A percentile compares a stretch with the other conserved stretches of the same genome.
These are phyloP conservation scores for Acanthamoeba royreba DNA, from an alignment of 208 protist genomes.

Conservation along the genomic window DNA sequence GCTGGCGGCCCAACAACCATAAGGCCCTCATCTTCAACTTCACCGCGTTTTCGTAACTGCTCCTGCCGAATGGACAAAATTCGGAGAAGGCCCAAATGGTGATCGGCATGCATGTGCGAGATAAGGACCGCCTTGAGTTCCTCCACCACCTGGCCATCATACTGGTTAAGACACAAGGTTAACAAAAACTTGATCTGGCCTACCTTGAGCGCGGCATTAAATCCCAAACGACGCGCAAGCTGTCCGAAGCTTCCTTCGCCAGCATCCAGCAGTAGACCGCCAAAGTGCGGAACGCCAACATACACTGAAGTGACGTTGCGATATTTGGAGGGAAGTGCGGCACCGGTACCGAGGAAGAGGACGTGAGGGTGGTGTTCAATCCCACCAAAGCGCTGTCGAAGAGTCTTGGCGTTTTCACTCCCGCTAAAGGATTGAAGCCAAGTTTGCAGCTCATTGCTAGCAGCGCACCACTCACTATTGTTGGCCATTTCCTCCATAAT, in stretches of 20 bases:
- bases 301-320: conserved; percentile 55
- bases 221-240: conserved; percentile 64
- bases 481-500: background rate
- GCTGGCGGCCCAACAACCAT: conserved; percentile 39
- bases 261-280: conserved; percentile 65
- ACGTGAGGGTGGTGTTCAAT: background rate
- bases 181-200: too few relatives aligned
- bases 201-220: background rate
- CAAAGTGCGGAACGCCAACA: background rate
- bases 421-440: background rate
- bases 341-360: conserved; percentile 70
- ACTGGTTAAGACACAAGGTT: too few relatives aligned
- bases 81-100: conserved; percentile 71
- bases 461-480: background rate
- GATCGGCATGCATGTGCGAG: conserved; percentile 81
- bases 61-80: conserved; percentile 13
- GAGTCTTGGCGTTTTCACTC: background rate
- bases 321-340: conserved; percentile 67
- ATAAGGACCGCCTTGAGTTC: conserved; percentile 66
- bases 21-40: background rate
- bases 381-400: background rate
- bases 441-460: background rate
- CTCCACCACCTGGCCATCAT: background rate
- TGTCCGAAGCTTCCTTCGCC: conserved; percentile 77
- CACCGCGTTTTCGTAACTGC: background rate